Base-by-base conservation (phyloP, 768 basidiomycete species). In the Cystobasidium tubakii region DNA sequence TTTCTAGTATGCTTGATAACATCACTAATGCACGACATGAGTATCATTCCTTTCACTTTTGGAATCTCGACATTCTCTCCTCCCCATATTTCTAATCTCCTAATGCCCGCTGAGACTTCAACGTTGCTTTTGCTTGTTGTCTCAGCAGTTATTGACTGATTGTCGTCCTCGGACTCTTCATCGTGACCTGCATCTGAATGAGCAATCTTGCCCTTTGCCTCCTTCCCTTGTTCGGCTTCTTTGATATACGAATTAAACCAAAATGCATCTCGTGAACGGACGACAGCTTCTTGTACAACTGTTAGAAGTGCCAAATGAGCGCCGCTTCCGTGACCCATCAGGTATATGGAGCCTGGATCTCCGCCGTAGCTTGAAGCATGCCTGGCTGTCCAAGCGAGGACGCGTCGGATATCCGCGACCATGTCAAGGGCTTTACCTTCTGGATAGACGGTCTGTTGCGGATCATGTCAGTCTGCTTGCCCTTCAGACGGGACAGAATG, bases 291-390 rank as follows among this genome's bases (percentile, higher is more conserved):
- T 73, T 79, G 78, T 1, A 75, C 43, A 15, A 78, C 23, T 2
- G 78, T 77, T 46, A 76, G 76, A 23, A 78, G 70, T 0, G 73
- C 44, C 19, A 77, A 54, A 50, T 77, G 76, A 12, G 66, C 77
- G 2, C 78, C 78, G 21, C 74, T 65, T 23, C 78, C 78, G 62
- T 77, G 77, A n/a, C 77, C 77, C 53, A 74, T 36, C 15, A 79
- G 21, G 43, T 75, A 71, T 36, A 77, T 77, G 27, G 69, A 39
- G 1, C 36, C n/a, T 1, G 76, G 67, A 23, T 75, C 64, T 2
- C 78, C 78, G 25, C 75, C 76, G 46, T 78, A 75, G 7, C 17
- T 43, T 15, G 62, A 72, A 44, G 73, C 69, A n/a, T 73, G 54
- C 23, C 57, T 33, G 9, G 55, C 57, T n/a, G 71, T 74, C 78